Evolutionary conservation across 306 rosid species (phyloP), one percentile per base, ranked within the genome.

Genomic region (Benincasa hispida): DNA sequence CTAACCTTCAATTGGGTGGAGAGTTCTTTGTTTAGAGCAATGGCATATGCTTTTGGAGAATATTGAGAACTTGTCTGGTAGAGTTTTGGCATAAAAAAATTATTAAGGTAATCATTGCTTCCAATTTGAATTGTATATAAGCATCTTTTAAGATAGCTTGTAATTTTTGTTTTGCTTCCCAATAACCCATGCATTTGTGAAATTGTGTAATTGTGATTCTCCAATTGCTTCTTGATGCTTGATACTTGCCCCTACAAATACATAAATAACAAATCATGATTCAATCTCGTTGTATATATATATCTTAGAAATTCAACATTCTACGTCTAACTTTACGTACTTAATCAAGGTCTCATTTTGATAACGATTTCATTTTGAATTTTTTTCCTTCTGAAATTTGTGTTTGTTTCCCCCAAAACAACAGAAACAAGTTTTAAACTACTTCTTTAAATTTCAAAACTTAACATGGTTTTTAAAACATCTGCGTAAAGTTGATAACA

Each of bases 161-260:
- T 2, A 27, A 4, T 2, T 15, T 10, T 1, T 28, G 4, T 28
- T 5, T 5, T 28, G 3, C 9, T 58, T 30, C 78, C 59, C 41
- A 72, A 14, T 10, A 14, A 61, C 2, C 21, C 1, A 5, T 13
- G 42, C 14, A 76, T 32, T 19, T 14, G 14, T 13, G 72, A 27
- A 15, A 81, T 67, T 48, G 60, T 79, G 5, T 0, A 11, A 21
- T 56, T 5, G 58, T 81, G 85, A 48, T 85, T 79, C 19, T 6
- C 3, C 77, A 81, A 39, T 34, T 85, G 83, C n/a, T 6, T 1
- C 34, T 56, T 15, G 54, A 85, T 21, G 35, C 66, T 32, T 34
- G 73, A 39, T 21, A 32, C 39, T 74, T 14, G 10, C 17, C 87
- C 87, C 87, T 84, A 76, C 76, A 77, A 18, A 5, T 53, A 66